phyloP scores from a whole-genome alignment of 2,329 filamentous ascomycete genomes.

The Huntiella decipiens region DNA sequence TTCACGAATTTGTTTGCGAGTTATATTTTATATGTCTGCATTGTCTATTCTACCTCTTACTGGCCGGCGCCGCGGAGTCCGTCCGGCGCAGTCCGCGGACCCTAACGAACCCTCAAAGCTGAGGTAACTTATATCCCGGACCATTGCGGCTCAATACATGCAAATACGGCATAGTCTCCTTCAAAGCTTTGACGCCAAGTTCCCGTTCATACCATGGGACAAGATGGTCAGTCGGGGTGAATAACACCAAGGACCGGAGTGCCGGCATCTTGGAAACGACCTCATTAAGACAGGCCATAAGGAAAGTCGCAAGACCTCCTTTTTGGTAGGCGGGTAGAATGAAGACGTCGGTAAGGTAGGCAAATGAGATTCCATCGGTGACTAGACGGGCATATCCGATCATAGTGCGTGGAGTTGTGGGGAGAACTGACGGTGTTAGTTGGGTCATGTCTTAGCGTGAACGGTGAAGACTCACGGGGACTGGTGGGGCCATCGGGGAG shows the following conservation, averaged over 20 bases:
- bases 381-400: conserved; percentile 34
- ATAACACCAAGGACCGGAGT: conserved; percentile 39
- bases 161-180: conserved; percentile 16
- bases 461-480: background rate
- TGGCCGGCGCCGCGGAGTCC: too few relatives aligned
- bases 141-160: conserved; percentile 4
- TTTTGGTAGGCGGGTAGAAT: conserved; percentile 39
- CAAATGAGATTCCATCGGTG: conserved; percentile 50
- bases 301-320: conserved; percentile 43
- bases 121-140: background rate
- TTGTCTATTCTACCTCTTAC: too few relatives aligned
- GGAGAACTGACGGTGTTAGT: conserved; percentile 16
- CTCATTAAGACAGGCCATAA: conserved; percentile 42
- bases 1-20: too few relatives aligned
- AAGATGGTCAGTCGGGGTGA: conserved; percentile 21
- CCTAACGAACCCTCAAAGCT: background rate
- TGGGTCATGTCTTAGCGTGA: background rate
- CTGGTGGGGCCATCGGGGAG: conserved; percentile 18
- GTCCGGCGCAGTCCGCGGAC: too few relatives aligned
- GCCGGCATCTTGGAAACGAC: conserved; percentile 34
- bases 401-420: conserved; percentile 18
- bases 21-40: too few relatives aligned
- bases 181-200: conserved; percentile 26
- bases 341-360: conserved; percentile 50
- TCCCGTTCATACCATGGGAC: conserved; percentile 28